phyloP scores from a whole-genome alignment of 208 protist species.

The Endotrypanum monterogeii region DNA sequence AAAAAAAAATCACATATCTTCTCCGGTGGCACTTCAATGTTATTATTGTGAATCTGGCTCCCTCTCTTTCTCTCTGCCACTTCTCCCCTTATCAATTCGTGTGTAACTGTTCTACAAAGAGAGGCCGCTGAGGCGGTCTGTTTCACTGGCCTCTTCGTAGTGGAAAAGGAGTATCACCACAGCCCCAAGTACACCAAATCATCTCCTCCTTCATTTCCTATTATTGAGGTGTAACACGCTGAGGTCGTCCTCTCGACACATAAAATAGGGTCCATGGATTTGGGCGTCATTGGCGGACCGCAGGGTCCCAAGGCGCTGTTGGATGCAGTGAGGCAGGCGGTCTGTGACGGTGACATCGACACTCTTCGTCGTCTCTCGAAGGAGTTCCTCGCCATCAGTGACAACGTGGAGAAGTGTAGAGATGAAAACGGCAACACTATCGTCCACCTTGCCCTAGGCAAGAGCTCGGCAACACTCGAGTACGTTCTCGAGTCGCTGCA shows the following conservation, averaged over 20 bases:
- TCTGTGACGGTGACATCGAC: slow-evolving; percentile 69
- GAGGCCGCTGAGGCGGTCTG: not conserved
- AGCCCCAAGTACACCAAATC: not conserved
- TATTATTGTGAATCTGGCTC: not conserved
- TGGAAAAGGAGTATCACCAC: not conserved
- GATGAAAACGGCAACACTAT: slow-evolving; percentile 89
- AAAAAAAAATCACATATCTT: too few species aligned
- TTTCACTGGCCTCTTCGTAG: not conserved
- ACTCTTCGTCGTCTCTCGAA: slow-evolving; percentile 57
- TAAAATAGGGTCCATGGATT: slow-evolving; percentile 23
- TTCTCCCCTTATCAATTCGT: not conserved
- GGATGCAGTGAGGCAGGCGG: slow-evolving; percentile 74
- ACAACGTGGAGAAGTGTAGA: slow-evolving; percentile 87
- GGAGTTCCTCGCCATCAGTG: slow-evolving; percentile 76
- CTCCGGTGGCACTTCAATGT: not conserved
- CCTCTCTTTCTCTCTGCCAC: not conserved
- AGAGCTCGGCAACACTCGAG: slow-evolving; percentile 62
- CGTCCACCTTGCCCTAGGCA: slow-evolving; percentile 76
- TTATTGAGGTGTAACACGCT: not conserved
- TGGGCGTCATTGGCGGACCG: slow-evolving; percentile 73
- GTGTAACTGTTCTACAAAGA: not conserved
- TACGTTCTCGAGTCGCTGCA: slow-evolving; percentile 71
- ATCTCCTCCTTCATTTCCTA: not conserved
- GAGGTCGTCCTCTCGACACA: not conserved
- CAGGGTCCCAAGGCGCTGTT: slow-evolving; percentile 87